Evolutionary conservation across 345 rosid species (phyloP), one percentile per base, ranked within the genome.

Genomic region (Melaleuca quinquenervia): DNA sequence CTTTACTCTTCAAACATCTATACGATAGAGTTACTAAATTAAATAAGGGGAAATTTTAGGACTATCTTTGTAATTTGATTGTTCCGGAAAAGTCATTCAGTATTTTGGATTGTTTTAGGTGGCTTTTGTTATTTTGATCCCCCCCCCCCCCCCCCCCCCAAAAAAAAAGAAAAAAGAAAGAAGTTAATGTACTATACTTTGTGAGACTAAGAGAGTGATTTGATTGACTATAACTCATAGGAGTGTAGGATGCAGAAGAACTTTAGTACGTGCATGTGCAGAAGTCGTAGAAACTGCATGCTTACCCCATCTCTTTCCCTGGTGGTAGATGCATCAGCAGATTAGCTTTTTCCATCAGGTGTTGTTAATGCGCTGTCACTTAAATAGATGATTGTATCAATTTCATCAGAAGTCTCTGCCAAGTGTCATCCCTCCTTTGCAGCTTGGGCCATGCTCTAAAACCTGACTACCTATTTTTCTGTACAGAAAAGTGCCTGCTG

Each of bases 401-500:
- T 53, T 51, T 51, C 20, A 44, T 21, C 29, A n/a, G 48, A 41
- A 83, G 29, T 32, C 55, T 82, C 52, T 51, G 55, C 41, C 4
- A 8, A n/a, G 52, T 6, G 14, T 83, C 60, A 29, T 20, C 58
- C 18, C 3, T 24, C 44, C 58, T 52, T 49, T 11, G 3, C 32
- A 83, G 36, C 14, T n/a, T 83, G 55, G 49, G 60, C 49, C 49
- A 11, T 83, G 50, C 58, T 55, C 16, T 52, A 85, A 88, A 70
- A 86, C 86, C 78, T 88, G 86, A 85, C 80, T 84, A 87, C 56
- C 27, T 52, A 52, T 70, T 85, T 86, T 87, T 89, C 84, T 83
- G 52, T 91, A 87, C 95, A 95, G 99, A 91, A 93, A 92, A 75
- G 87, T 91, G 53, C 93, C 96, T 80, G 89, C 94, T 36, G 90